Evolutionary conservation across 2,329 filamentous ascomycete genomes (phyloP), one percentile per base, ranked within the genome.

Genomic region (Pyrenophora teres): DNA sequence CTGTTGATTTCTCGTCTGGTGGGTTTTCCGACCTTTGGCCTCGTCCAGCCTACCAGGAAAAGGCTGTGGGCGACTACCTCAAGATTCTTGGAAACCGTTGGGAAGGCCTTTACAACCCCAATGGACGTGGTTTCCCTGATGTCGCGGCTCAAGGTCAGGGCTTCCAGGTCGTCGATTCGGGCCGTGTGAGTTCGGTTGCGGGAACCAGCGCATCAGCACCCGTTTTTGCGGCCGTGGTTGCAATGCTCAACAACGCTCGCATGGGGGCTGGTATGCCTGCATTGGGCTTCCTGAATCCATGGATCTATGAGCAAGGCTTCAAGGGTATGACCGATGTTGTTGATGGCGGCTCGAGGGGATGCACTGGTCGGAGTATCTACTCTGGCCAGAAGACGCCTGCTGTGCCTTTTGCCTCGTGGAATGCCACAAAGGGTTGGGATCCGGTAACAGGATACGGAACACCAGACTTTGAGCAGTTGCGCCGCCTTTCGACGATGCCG

Each of bases 361-460:
- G 80, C 60, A 68, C 64, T 4, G 74, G 76, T 0, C 60, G 64
- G 1, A 65, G 69, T 16, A 75, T 76, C 10, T 73, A 71, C 41
- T 67, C 70, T 12, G 74, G 74, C 3, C 58, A 75, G 3, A 27
- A 53, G 0, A 71, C 78, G 25, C 75, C 73, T 1, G 60, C 60
- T 41, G 74, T 81, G 4, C 75, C 72, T 2, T 72, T 76, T 60
- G 80, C 80, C 1, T 74, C 76, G 33, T 82, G 79, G 78, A 80
- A 80, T 65, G 79, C 80, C 18, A 80, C 77, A 0, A 54, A 64
- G 25, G 78, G 78, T 2, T 81, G 79, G 79, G 78, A 81, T 63
- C 78, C 79, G 1, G 78, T 76, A 4, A 81, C 78, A 12, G 78
- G 78, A 0, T 65, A 71, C 30, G 72, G 72, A 5, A 74, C 72